phyloP scores from a whole-genome alignment of 495 filamentous ascomycete species.

The Pyrenopolyporus hunteri region DNA sequence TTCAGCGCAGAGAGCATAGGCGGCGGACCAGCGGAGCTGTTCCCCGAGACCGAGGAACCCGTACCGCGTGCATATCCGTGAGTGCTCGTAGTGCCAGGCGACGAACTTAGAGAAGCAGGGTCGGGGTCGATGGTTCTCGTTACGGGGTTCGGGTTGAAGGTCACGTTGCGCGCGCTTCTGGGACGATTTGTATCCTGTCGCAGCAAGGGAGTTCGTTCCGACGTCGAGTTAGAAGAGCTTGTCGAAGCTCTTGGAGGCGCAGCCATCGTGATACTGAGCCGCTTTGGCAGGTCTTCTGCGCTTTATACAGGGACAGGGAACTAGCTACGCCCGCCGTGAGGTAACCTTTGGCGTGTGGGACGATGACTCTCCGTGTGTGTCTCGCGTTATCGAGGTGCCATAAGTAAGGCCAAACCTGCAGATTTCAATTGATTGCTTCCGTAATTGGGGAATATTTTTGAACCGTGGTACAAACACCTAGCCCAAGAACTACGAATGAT shows the following conservation, averaged over 20 bases:
- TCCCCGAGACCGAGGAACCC: conserved; percentile 21
- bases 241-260: conserved; percentile 27
- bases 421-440: conserved; percentile 4
- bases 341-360: neutral
- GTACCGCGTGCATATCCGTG: conserved; percentile 29
- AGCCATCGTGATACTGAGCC: conserved; percentile 28
- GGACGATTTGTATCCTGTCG: conserved; percentile 45
- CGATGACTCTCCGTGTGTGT: conserved; percentile 6
- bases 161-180: conserved; percentile 51
- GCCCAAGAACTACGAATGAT: neutral
- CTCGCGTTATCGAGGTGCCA: conserved; percentile 28
- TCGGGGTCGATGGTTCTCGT: conserved; percentile 57
- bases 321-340: neutral
- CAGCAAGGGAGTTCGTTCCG: conserved; percentile 49
- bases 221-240: conserved; percentile 16
- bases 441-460: neutral
- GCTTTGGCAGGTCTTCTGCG: neutral
- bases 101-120: conserved; percentile 38
- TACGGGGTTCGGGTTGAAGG: conserved; percentile 57
- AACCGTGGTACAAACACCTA: neutral
- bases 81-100: conserved; percentile 22
- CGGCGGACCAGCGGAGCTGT: conserved; percentile 40
- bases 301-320: neutral
- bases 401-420: conserved; percentile 1
- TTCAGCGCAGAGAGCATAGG: conserved; percentile 83